Evolutionary conservation across 1,139 yeast genomes (phyloP).

Genomic region (Suhomyces ambrosiae): DNA sequence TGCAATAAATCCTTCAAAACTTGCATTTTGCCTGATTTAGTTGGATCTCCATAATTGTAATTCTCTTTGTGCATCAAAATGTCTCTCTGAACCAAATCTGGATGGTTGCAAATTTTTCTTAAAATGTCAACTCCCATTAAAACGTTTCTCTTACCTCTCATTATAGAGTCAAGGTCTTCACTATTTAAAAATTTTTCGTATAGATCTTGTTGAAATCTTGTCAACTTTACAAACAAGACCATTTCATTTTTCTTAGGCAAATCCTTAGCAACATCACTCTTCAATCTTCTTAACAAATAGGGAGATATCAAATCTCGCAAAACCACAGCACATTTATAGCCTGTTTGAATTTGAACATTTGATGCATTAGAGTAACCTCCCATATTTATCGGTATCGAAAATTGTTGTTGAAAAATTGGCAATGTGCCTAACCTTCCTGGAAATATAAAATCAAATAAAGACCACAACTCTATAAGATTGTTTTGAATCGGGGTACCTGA

Average conservation of each 20-base stretch:
- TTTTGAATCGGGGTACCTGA: conserved; percentile 98
- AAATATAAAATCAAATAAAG: conserved; percentile 88
- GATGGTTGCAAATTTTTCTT: conserved; percentile 94
- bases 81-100: conserved; percentile 75
- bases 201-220: conserved; percentile 70
- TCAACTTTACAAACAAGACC: conserved; percentile 87
- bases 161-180: conserved; percentile 71
- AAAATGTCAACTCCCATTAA: conserved; percentile 87
- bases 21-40: conserved; percentile 86
- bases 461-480: conserved; percentile 89
- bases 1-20: conserved; percentile 76
- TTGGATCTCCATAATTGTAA: conserved; percentile 63
- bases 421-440: conserved; percentile 94
- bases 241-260: conserved; percentile 91
- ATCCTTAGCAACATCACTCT: conserved; percentile 95
- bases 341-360: conserved; percentile 93
- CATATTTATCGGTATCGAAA: conserved; percentile 87
- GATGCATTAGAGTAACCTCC: conserved; percentile 99
- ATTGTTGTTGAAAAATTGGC: conserved; percentile 91
- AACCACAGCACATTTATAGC: conserved; percentile 93
- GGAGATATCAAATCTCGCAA: conserved; percentile 88
- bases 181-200: conserved; percentile 76
- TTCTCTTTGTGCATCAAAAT: conserved; percentile 40
- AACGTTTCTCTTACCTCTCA: conserved; percentile 78
- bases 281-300: conserved; percentile 80